These are phyloP conservation scores for Fusarium fracticaudum DNA, from an alignment of 2,329 filamentous ascomycete genomes.

Conservation along the genomic window DNA sequence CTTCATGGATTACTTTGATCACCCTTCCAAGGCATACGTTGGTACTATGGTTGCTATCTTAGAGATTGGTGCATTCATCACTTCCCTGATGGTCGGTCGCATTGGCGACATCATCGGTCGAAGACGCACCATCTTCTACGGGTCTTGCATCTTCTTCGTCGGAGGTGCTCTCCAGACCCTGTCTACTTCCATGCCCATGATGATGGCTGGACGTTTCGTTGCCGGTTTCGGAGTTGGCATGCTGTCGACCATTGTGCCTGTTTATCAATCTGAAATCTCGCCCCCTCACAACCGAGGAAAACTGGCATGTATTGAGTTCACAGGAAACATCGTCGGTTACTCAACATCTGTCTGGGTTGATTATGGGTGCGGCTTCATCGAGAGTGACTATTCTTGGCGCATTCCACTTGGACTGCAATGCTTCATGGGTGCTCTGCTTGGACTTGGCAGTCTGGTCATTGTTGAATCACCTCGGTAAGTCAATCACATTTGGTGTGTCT, in stretches of 20 bases:
- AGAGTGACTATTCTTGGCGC: conserved; percentile 88
- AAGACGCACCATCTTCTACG: conserved; percentile 90
- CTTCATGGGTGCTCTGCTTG: conserved; percentile 88
- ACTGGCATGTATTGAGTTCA: conserved; percentile 97
- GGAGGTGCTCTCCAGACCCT: conserved; percentile 88
- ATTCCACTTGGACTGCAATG: conserved; percentile 92
- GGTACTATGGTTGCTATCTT: conserved; percentile 98
- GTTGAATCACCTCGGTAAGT: conserved; percentile 91
- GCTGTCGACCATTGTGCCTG: conserved; percentile 89
- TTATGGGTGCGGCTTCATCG: conserved; percentile 93
- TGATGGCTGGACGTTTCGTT: conserved; percentile 84
- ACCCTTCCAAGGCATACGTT: conserved; percentile 86
- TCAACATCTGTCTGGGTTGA: conserved; percentile 98
- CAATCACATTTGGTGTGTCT: background rate
- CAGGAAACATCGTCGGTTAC: conserved; percentile 96
- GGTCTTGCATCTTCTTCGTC: conserved; percentile 85
- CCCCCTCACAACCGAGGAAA: conserved; percentile 96
- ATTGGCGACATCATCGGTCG: conserved; percentile 93
- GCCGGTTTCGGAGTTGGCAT: conserved; percentile 89
- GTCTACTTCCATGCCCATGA: conserved; percentile 86
- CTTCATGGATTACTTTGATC: conserved; percentile 92
- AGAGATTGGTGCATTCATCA: conserved; percentile 90
- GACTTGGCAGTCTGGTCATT: conserved; percentile 87
- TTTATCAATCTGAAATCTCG: conserved; percentile 95
- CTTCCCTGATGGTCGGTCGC: conserved; percentile 85